Conservation (phyloP, 257 asterid genomes). For the Solanum gracilifrons region DNA sequence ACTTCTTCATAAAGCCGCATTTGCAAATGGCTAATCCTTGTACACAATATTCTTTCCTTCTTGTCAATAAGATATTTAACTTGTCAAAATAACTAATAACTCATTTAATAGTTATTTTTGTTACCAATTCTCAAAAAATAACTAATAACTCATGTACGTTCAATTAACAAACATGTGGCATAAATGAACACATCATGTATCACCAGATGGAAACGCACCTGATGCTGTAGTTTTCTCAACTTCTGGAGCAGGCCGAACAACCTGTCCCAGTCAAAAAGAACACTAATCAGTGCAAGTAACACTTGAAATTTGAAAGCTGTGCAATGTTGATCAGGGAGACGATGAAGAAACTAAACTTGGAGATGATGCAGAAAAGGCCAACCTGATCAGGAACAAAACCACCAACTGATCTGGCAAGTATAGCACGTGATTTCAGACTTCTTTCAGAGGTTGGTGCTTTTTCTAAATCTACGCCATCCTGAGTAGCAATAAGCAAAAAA, state of each 20-base stretch:
- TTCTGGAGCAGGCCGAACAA: slow-evolving; percentile 48
- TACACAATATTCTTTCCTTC: neutral
- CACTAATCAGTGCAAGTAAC: neutral
- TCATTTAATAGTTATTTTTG: neutral
- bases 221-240: slow-evolving; percentile 46
- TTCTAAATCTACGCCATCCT: slow-evolving; percentile 66
- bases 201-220: slow-evolving; percentile 30
- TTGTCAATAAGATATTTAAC: neutral
- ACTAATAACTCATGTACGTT: neutral
- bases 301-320: neutral
- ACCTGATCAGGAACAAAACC: slow-evolving; percentile 87
- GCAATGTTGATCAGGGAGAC: neutral
- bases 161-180: neutral
- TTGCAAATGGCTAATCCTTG: neutral
- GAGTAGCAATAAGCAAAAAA: slow-evolving; percentile 2
- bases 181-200: neutral
- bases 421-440: slow-evolving; percentile 49
- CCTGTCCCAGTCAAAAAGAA: slow-evolving; percentile 32
- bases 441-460: slow-evolving; percentile 48
- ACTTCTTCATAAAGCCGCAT: neutral
- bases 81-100: neutral
- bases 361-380: slow-evolving; percentile 2
- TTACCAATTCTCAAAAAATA: neutral
- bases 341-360: neutral
- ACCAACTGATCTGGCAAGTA: slow-evolving; percentile 58